A percentile compares a stretch with the other conserved stretches of the same genome.
Evolutionary conservation across 139 green algal genomes (phyloP).

Genomic region (Chloropicon primus): DNA sequence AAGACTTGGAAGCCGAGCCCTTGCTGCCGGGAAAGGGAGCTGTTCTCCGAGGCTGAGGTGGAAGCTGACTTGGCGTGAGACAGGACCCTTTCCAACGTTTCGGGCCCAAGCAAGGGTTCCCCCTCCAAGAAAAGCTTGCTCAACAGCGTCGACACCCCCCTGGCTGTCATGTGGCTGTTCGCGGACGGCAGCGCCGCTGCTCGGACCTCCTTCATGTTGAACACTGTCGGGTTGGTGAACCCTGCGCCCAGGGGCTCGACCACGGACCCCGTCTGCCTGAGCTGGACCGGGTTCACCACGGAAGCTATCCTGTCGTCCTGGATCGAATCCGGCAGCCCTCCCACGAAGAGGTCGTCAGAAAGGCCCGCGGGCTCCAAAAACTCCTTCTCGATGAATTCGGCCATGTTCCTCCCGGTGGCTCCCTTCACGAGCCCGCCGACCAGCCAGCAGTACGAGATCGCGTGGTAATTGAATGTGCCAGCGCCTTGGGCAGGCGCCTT

Average conservation of each 20-base stretch:
- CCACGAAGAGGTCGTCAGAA: conserved; percentile 21
- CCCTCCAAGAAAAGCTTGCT: not conserved
- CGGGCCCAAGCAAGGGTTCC: not conserved
- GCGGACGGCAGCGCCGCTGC: conserved; percentile 23
- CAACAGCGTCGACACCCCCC: conserved; percentile 7
- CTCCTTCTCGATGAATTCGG: conserved; percentile 11
- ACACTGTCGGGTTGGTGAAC: conserved; percentile 3
- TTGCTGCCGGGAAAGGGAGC: not conserved
- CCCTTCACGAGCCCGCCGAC: conserved; percentile 21
- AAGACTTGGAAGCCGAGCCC: not conserved
- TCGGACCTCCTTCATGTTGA: conserved; percentile 30
- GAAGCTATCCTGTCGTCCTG: not conserved
- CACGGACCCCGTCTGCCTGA: not conserved
- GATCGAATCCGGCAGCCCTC: conserved; percentile 16
- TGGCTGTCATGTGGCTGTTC: conserved; percentile 34
- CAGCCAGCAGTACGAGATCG: conserved; percentile 26
- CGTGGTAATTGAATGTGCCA: conserved; percentile 17
- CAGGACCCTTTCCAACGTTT: too few relatives aligned
- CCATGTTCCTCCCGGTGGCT: conserved; percentile 8
- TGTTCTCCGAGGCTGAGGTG: not conserved
- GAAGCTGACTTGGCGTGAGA: too few relatives aligned
- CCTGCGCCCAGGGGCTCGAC: not conserved
- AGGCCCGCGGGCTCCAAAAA: conserved; percentile 15
- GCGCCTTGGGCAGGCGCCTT: conserved; percentile 2
- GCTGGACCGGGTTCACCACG: conserved; percentile 19